phyloP scores from a whole-genome alignment of 805 yeast genomes.

The Yarrowia osloensis region DNA sequence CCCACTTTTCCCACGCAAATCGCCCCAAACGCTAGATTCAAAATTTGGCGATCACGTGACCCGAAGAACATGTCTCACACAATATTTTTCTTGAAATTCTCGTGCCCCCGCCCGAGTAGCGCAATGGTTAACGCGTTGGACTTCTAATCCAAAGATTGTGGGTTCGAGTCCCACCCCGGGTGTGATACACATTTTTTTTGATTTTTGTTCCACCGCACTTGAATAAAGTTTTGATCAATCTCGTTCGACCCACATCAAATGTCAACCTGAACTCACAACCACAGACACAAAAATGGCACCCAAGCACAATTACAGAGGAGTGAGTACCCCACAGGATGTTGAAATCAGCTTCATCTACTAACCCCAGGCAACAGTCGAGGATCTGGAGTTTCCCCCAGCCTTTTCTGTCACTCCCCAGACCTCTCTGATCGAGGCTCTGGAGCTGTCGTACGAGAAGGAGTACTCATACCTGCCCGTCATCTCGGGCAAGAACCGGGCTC shows the following conservation, averaged over 20 bases:
- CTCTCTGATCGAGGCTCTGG: slow-evolving; percentile 52
- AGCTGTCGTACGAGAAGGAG: slow-evolving; percentile 56
- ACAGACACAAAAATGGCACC: neutral
- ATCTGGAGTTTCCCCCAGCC: slow-evolving; percentile 60
- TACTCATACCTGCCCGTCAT: slow-evolving; percentile 59
- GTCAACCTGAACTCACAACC: neutral
- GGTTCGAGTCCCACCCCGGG: slow-evolving; percentile 49
- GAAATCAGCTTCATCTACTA: slow-evolving; percentile 20
- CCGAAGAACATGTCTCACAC: too few species aligned
- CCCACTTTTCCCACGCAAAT: neutral
- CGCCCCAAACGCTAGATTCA: neutral
- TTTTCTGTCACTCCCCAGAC: slow-evolving; percentile 54
- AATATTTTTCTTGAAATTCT: too few species aligned
- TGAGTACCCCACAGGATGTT: neutral
- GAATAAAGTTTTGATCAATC: slow-evolving; percentile 4
- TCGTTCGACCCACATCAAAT: neutral
- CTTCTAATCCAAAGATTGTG: slow-evolving; percentile 48
- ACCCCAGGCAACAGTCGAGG: slow-evolving; percentile 56
- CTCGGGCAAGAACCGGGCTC: slow-evolving; percentile 48
- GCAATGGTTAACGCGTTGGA: slow-evolving; percentile 48
- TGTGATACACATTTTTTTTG: slow-evolving; percentile 33
- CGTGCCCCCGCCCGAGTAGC: slow-evolving; percentile 43
- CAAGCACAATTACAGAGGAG: slow-evolving; percentile 30
- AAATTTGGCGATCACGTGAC: neutral
- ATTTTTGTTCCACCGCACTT: neutral